phyloP scores from a whole-genome alignment of 768 basidiomycete genomes.

The Crassisporium funariophilum region DNA sequence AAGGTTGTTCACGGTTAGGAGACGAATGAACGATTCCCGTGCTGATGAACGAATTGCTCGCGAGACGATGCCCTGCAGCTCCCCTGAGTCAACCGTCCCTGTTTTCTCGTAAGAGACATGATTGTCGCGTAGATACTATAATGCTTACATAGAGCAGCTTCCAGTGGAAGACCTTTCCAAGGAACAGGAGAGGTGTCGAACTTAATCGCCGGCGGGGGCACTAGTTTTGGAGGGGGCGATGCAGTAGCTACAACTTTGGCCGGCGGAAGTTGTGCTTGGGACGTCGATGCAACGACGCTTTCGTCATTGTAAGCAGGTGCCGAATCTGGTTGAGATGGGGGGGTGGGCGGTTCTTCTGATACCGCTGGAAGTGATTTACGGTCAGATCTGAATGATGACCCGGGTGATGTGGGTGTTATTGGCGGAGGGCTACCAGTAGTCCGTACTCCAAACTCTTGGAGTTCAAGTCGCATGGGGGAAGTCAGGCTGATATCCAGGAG shows the following conservation, averaged over 20 bases:
- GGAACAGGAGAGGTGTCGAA: constrained; percentile 60
- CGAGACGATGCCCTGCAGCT: constrained; percentile 74
- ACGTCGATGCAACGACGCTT: neutral
- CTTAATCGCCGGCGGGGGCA: constrained; percentile 50
- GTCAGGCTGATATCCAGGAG: constrained; percentile 19
- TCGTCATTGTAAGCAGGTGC: constrained; percentile 14
- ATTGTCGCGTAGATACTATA: neutral
- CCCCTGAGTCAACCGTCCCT: constrained; percentile 61
- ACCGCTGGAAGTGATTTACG: constrained; percentile 17
- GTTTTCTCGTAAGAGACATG: constrained; percentile 9
- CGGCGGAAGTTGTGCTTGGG: constrained; percentile 5
- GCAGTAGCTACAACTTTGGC: constrained; percentile 12
- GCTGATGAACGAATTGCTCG: constrained; percentile 71
- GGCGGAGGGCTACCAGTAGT: constrained; percentile 11
- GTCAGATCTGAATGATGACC: constrained; percentile 15
- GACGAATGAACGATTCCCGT: constrained; percentile 68
- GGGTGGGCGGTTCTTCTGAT: constrained; percentile 17
- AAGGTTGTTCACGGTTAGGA: constrained; percentile 63
- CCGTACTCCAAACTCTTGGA: constrained; percentile 17
- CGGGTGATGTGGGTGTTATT: constrained; percentile 8
- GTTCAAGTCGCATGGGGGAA: constrained; percentile 12
- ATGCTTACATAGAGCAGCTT: constrained; percentile 60
- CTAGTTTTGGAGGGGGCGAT: constrained; percentile 36
- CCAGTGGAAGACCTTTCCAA: constrained; percentile 71
- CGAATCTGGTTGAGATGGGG: constrained; percentile 8